These are phyloP conservation scores for Talaromyces wortmannii DNA, from an alignment of 495 filamentous ascomycete species.

Conservation along the genomic window DNA sequence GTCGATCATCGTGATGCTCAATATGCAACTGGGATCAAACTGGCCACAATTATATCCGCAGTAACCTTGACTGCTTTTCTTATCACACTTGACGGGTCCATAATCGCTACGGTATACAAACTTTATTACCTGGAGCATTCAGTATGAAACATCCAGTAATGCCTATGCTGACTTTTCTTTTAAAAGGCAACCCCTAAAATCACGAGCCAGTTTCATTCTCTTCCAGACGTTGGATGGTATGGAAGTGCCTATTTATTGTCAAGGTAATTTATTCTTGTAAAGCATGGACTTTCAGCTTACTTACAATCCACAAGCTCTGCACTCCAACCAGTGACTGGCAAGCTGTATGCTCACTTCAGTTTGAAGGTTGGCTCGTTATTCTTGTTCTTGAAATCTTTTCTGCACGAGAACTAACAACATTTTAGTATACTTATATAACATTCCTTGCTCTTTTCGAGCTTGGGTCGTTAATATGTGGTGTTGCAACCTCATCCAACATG, in stretches of 20 bases:
- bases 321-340: constrained; percentile 36
- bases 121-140: neutral
- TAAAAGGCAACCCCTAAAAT: constrained; percentile 29
- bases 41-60: constrained; percentile 10
- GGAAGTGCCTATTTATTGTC: constrained; percentile 34
- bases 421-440: constrained; percentile 23
- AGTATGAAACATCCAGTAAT: neutral
- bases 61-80: constrained; percentile 27
- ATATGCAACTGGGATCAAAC: constrained; percentile 20
- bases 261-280: constrained; percentile 11
- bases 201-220: constrained; percentile 31
- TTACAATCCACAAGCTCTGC: constrained; percentile 12
- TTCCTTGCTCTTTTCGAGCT: constrained; percentile 35
- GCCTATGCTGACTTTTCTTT: no score
- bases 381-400: no score
- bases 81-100: constrained; percentile 40
- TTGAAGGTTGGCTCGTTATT: constrained; percentile 21
- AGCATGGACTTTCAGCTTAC: neutral
- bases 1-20: neutral
- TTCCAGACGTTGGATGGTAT: constrained; percentile 2
- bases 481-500: constrained; percentile 30
- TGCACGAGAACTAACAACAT: neutral
- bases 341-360: constrained; percentile 33
- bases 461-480: constrained; percentile 34
- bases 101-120: constrained; percentile 35